Evolutionary conservation across 768 basidiomycete species (phyloP).

Genomic region (Artomyces pyxidatus): DNA sequence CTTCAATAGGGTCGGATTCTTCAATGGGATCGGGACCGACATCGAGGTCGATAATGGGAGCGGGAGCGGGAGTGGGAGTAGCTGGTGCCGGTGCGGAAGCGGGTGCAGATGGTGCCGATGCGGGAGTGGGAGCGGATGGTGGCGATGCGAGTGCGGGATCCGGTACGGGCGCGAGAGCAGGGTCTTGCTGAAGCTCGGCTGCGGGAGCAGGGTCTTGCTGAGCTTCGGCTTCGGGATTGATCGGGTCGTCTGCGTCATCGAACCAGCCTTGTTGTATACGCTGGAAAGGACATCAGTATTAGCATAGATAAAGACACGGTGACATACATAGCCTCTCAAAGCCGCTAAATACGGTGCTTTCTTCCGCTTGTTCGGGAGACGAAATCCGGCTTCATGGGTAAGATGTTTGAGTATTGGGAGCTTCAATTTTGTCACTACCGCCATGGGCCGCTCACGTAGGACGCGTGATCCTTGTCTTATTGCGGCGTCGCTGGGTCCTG

Average conservation of each 20-base stretch:
- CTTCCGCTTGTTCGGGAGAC: not conserved
- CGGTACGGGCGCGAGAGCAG: not conserved
- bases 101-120: too few species aligned
- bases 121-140: too few species aligned
- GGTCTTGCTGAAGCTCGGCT: not conserved
- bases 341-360: not conserved
- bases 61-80: not conserved
- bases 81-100: too few species aligned
- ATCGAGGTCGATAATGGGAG: not conserved
- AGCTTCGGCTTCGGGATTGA: not conserved
- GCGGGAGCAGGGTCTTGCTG: not conserved
- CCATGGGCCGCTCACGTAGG: not conserved
- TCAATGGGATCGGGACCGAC: not conserved
- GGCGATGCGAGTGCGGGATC: too few species aligned
- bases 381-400: not conserved
- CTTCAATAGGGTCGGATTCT: not conserved
- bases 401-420: not conserved
- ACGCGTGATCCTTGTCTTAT: not conserved
- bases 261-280: not conserved
- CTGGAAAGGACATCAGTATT: not conserved
- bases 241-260: not conserved
- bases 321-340: not conserved
- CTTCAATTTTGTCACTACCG: not conserved
- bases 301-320: not conserved
- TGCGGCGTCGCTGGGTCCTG: too few species aligned